These are phyloP conservation scores for Lasiosphaeria hispida DNA, from an alignment of 495 filamentous ascomycete species.

Conservation along the genomic window DNA sequence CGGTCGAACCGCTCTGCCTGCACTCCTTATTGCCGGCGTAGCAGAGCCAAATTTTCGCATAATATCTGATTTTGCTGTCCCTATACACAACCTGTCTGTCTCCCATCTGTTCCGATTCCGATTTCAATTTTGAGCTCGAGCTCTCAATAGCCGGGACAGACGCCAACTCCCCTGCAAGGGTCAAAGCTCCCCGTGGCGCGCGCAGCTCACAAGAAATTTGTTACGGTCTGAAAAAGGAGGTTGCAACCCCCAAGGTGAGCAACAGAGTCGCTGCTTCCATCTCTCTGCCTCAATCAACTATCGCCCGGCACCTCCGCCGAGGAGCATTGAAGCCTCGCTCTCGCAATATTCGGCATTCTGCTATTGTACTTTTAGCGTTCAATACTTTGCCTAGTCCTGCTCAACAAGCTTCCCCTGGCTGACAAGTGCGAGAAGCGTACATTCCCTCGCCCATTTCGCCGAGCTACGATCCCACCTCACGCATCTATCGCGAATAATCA, in stretches of 20 bases:
- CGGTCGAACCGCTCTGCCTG: conserved; percentile 1
- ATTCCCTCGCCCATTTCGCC: background rate
- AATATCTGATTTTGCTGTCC: background rate
- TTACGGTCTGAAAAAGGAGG: conserved; percentile 9
- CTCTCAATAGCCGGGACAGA: no score
- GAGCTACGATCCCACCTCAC: background rate
- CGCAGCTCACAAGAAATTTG: conserved; percentile 11
- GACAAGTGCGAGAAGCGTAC: background rate
- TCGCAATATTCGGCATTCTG: no score
- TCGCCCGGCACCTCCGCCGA: no score
- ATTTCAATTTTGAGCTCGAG: no score
- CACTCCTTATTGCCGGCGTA: conserved; percentile 5
- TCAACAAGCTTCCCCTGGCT: background rate
- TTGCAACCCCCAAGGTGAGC: conserved; percentile 1
- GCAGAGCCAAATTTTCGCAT: background rate
- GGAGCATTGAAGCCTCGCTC: no score
- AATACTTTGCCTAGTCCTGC: background rate
- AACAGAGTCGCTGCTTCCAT: background rate
- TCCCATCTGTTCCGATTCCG: background rate
- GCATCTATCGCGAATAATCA: background rate
- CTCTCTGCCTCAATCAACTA: background rate
- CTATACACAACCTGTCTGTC: background rate
- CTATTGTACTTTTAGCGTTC: no score
- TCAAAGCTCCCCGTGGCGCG: conserved; percentile 7
- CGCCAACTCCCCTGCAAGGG: background rate